Evolutionary conservation across 2,329 filamentous ascomycete genomes (phyloP).

Genomic region (Claviceps cyperi): DNA sequence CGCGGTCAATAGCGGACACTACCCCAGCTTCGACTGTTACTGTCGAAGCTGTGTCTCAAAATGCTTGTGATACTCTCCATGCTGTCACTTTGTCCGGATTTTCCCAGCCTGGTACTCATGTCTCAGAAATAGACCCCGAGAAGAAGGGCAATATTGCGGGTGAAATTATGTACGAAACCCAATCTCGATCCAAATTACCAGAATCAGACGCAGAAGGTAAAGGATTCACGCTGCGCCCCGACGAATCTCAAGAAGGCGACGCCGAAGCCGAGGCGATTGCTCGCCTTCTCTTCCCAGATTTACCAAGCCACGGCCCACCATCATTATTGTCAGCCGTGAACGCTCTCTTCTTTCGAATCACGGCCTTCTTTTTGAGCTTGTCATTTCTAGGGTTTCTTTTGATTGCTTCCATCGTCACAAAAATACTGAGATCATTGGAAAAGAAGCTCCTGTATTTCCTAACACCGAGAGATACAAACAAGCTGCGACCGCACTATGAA

Average conservation of each 20-base stretch:
- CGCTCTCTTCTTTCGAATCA: constrained; percentile 34
- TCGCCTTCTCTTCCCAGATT: constrained; percentile 68
- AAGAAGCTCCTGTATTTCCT: constrained; percentile 36
- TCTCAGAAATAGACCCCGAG: not conserved
- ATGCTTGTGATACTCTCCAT: not conserved
- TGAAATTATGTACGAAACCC: not conserved
- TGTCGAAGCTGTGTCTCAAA: not conserved
- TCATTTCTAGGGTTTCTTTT: constrained; percentile 66
- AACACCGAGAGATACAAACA: constrained; percentile 44
- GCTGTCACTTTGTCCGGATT: not conserved
- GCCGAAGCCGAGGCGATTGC: constrained; percentile 24
- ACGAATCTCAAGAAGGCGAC: not conserved
- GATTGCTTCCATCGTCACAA: constrained; percentile 56
- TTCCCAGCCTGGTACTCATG: not conserved
- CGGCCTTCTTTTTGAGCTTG: constrained; percentile 58
- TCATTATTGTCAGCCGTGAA: constrained; percentile 28
- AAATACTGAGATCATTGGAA: constrained; percentile 35
- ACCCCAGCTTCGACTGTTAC: not conserved
- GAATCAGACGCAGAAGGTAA: constrained; percentile 34
- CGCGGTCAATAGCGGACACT: not conserved
- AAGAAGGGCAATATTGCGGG: not conserved
- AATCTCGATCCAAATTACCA: constrained; percentile 6
- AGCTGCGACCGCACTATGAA: constrained; percentile 50
- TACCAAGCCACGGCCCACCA: constrained; percentile 70
- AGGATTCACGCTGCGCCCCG: not conserved